A percentile compares a stretch with the other conserved stretches of the same genome.
Conservation (phyloP, 768 basidiomycete genomes). For the Pisolithus microcarpus region DNA sequence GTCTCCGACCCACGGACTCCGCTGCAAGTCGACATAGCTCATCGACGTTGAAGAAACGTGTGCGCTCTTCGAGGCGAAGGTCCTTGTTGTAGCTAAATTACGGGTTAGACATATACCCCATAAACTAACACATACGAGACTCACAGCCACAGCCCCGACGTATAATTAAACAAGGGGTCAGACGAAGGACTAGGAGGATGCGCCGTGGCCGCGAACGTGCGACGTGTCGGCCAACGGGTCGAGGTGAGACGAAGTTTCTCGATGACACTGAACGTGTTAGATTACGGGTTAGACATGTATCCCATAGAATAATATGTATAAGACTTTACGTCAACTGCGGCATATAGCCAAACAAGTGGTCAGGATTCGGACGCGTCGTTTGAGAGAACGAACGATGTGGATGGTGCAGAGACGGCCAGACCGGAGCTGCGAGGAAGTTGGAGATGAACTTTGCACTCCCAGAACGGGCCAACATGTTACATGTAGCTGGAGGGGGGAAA, state of each 20-base stretch:
- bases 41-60: conserved; percentile 33
- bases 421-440: conserved; percentile 19
- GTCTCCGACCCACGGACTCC: conserved; percentile 32
- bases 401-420: conserved; percentile 6
- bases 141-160: conserved; percentile 39
- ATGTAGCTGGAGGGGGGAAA: neutral
- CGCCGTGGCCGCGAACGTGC: conserved; percentile 21
- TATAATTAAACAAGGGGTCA: conserved; percentile 33
- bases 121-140: conserved; percentile 25
- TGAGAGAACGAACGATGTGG: conserved; percentile 12
- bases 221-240: neutral
- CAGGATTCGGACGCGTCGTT: conserved; percentile 5
- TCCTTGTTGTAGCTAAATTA: conserved; percentile 31
- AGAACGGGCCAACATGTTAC: conserved; percentile 4
- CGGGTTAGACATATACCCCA: conserved; percentile 21
- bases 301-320: too few species aligned
- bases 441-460: conserved; percentile 17
- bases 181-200: conserved; percentile 12
- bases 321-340: too few species aligned
- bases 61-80: conserved; percentile 43
- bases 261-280: too few species aligned
- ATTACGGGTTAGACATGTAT: too few species aligned
- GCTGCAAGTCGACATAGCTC: conserved; percentile 38
- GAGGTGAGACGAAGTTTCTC: neutral
- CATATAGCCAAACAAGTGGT: conserved; percentile 5